Evolutionary conservation across 805 yeast species (phyloP).

Genomic region (Pichia scutulata): DNA sequence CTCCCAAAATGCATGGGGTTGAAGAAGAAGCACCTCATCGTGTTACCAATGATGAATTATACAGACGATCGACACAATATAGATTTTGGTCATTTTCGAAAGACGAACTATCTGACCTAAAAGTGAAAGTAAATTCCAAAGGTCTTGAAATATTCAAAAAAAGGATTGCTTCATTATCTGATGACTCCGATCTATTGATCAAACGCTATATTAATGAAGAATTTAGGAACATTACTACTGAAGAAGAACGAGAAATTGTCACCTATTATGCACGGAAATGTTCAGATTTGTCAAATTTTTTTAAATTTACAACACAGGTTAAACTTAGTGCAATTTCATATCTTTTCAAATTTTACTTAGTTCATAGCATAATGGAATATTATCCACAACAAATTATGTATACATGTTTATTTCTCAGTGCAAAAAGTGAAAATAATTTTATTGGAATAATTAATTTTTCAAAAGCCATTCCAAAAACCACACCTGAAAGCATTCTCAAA

Average conservation of each 20-base stretch:
- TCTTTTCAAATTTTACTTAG: constrained; percentile 71
- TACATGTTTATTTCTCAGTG: constrained; percentile 82
- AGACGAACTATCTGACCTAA: constrained; percentile 43
- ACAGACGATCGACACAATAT: constrained; percentile 80
- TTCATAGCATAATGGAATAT: constrained; percentile 75
- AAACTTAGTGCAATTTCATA: constrained; percentile 80
- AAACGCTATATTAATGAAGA: constrained; percentile 13
- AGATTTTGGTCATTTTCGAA: constrained; percentile 76
- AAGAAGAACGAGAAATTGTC: constrained; percentile 67
- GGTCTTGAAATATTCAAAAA: constrained; percentile 32
- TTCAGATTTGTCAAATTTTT: constrained; percentile 58
- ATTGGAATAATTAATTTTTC: constrained; percentile 78
- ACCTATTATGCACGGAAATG: constrained; percentile 67
- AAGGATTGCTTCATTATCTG: constrained; percentile 15
- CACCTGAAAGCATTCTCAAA: constrained; percentile 59
- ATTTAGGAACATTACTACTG: constrained; percentile 43
- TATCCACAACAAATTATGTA: constrained; percentile 79
- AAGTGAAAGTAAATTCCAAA: constrained; percentile 44
- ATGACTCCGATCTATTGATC: constrained; percentile 16
- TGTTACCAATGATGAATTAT: constrained; percentile 76
- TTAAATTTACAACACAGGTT: constrained; percentile 83
- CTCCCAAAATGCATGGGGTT: constrained; percentile 7
- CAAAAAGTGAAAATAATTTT: constrained; percentile 87
- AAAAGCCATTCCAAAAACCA: constrained; percentile 57
- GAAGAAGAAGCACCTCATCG: constrained; percentile 15